Evolutionary conservation across 768 basidiomycete genomes (phyloP), one percentile per base, ranked within the genome.

Genomic region (Leccinum boreale): DNA sequence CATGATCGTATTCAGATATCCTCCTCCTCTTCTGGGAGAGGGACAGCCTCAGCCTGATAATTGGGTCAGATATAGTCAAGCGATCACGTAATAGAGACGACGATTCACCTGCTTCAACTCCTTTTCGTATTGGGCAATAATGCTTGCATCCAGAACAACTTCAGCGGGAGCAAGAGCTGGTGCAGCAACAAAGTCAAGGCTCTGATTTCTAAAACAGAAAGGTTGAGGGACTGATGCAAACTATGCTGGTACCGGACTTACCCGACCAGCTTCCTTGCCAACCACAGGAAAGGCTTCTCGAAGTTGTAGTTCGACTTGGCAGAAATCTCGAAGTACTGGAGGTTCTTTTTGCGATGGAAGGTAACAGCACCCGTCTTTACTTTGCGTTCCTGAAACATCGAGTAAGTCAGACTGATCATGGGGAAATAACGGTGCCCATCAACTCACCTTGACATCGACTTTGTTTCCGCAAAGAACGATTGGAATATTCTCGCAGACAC

Each of bases 301-400:
- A 98, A 98, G 82, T 99, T 99, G 77, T 98, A 99, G 83, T 99
- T 99, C 48, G 95, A 98, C 78, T 99, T 99, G 54, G 97, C 97
- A 0, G 97, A 98, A 66, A 99, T 98, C 71, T 99, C 97, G 73
- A 95, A 99, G 81, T 99, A 99, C 73, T 98, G 97, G 53, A 99
- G 84, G 78, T 96, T 98, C 85, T 99, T 99, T 92, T 99, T 99
- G 73, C 97, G 85, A 83, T 98, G 97, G 89, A 99, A 99, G 47
- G 97, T 99, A 60, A 99, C 97, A 45, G 89, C 86, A 52, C 92
- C 92, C 23, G 96, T 98, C 84, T 98, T 99, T 66, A 99, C 97
- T 85, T 99, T 99, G 62, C 97, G 94, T 78, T 99, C 97, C 96
- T 98, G 69, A 58, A 62, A 15, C n/a, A 56, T 62, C 35, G 46